phyloP scores from a whole-genome alignment of 2,329 filamentous ascomycete species.

The Ceratocystis cubensis region DNA sequence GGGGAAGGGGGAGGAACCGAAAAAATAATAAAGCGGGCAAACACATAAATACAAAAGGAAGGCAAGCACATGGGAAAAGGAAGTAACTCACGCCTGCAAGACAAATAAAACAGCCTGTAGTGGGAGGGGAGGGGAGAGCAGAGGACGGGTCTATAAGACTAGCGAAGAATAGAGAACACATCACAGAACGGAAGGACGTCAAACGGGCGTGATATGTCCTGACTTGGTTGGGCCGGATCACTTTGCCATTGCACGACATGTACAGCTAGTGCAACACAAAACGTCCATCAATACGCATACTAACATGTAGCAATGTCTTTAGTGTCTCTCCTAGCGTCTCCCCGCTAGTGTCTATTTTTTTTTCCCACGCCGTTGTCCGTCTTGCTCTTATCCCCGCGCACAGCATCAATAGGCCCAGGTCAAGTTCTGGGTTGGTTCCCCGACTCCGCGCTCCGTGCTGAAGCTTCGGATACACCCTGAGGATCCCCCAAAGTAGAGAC shows the following conservation, averaged over 20 bases:
- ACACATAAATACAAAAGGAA: background rate
- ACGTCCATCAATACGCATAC: background rate
- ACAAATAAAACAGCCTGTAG: background rate
- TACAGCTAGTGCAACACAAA: background rate
- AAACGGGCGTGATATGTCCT: background rate
- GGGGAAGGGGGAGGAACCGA: background rate
- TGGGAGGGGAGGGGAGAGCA: background rate
- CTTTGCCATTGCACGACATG: background rate
- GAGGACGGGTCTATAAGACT: background rate
- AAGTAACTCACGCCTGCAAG: background rate
- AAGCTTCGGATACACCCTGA: background rate
- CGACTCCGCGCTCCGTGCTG: background rate
- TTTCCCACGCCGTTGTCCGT: too few relatives aligned
- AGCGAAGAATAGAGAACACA: background rate
- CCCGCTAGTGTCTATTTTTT: too few relatives aligned
- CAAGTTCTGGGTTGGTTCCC: too few relatives aligned
- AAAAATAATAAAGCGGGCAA: background rate
- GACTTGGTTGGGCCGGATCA: background rate
- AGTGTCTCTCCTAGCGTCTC: background rate
- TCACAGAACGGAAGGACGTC: constrained; percentile 1
- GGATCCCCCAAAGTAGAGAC: background rate
- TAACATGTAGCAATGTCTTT: background rate
- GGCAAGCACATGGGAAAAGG: background rate
- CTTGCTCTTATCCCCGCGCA: too few relatives aligned
- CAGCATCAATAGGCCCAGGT: too few relatives aligned